Base-by-base conservation (phyloP, 139 green algal genomes). In the Picochlorum sp. region DNA sequence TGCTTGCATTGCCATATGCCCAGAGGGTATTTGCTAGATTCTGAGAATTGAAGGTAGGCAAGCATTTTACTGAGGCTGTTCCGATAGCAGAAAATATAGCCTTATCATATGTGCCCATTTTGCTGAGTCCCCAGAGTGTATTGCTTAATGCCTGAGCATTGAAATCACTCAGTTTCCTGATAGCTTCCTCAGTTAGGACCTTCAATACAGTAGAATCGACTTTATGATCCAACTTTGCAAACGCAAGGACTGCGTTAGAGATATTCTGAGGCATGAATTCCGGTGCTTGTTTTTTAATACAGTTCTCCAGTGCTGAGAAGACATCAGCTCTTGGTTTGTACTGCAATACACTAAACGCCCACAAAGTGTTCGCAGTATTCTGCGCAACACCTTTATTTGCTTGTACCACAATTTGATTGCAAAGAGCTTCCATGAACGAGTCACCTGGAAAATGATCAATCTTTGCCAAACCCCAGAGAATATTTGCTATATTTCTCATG, bases 71-170 rank as follows among this genome's bases (percentile, higher is more conserved):
- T 4, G 63, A 67, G 25, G 45, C 50, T 32, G 28, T 43, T 3
- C 45, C 75, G 6, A 78, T 47, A 1, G 37, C 43, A 29, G 68
- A 62, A 58, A 82, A 64, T 54, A 81, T 37, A 40, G 63, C 45
- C 1, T 33, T 26, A 33, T 76, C 33, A 29, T 49, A 4, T 33
- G 74, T 47, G n/a, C 51, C 67, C 49, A 86, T 62, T 56, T 77
- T 83, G 41, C 49, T 64, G 30, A 81, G 67, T 7, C 64, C 77
- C 79, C 79, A 86, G 25, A 80, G 28, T 5, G 74, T 80, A 64
- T 87, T 87, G 52, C 56, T 66, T 29, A 87, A 60, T 5, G 68
- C 68, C 70, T 86, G 79, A 12, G 60, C 33, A n/a, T 52, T 65
- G 33, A 65, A 74, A n/a, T 51, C 50, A 14, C 9, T 4, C 25